A percentile compares a stretch with the other conserved stretches of the same genome.
Conservation (phyloP, 1,139 yeast genomes). For the Diutina ranongensis region DNA sequence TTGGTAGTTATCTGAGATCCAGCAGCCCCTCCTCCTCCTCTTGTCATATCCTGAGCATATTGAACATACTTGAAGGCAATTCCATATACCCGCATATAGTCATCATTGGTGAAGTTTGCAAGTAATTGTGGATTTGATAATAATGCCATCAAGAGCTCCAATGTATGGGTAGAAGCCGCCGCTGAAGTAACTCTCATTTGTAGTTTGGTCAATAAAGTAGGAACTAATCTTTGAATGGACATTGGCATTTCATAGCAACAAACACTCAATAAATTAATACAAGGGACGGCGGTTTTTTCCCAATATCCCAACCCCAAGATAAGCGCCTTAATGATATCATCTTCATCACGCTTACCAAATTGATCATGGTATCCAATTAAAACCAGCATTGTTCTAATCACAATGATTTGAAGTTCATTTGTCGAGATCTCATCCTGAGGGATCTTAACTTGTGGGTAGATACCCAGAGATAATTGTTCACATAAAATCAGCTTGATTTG, state of each 20-base stretch:
- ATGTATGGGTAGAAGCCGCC: conserved; percentile 59
- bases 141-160: conserved; percentile 62
- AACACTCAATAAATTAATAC: conserved; percentile 62
- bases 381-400: conserved; percentile 55
- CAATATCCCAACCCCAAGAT: conserved; percentile 59
- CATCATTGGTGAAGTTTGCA: conserved; percentile 65
- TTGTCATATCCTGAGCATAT: conserved; percentile 45
- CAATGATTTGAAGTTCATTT: conserved; percentile 57
- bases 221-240: conserved; percentile 57
- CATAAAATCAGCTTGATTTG: conserved; percentile 41
- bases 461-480: conserved; percentile 44
- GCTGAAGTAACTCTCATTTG: conserved; percentile 67
- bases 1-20: neutral
- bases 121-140: conserved; percentile 58
- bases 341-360: conserved; percentile 55
- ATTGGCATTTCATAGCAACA: conserved; percentile 76
- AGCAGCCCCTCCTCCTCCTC: conserved; percentile 7
- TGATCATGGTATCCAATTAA: conserved; percentile 53
- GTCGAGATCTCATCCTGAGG: conserved; percentile 26
- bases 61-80: conserved; percentile 74
- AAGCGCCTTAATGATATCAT: conserved; percentile 54
- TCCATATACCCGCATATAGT: conserved; percentile 70
- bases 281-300: conserved; percentile 71
- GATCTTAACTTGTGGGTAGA: conserved; percentile 30
- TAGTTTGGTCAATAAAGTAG: conserved; percentile 53